Evolutionary conservation across 257 asterid species (phyloP).

Genomic region (Nicotiana otophora): DNA sequence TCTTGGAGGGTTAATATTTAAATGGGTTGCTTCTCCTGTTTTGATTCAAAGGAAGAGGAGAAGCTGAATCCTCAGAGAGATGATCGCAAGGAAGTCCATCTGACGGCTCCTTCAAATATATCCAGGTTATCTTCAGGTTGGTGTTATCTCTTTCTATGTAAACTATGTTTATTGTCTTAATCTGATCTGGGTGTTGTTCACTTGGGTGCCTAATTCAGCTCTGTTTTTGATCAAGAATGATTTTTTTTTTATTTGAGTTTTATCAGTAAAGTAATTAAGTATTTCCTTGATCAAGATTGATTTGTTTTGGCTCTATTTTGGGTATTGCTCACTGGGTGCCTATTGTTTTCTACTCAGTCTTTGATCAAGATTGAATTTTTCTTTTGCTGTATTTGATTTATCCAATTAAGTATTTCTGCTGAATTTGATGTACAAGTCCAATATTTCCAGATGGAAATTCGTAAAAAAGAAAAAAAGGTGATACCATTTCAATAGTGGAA

Average conservation of each 20-base stretch:
- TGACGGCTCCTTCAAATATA: constrained; percentile 51
- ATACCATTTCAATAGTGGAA: constrained; percentile 5
- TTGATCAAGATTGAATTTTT: neutral
- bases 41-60: constrained; percentile 81
- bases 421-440: neutral
- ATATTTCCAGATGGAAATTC: neutral
- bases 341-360: too few species aligned
- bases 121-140: constrained; percentile 86
- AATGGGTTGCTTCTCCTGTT: constrained; percentile 97
- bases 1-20: constrained; percentile 17
- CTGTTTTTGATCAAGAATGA: constrained; percentile 2
- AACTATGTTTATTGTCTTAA: constrained; percentile 14
- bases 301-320: too few species aligned
- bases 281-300: neutral
- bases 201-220: neutral
- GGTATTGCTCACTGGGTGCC: too few species aligned
- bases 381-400: constrained; percentile 2
- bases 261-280: neutral
- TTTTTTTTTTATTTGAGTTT: neutral
- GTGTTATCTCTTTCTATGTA: constrained; percentile 11
- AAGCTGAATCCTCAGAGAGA: constrained; percentile 59
- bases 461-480: neutral
- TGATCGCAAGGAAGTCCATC: constrained; percentile 58
- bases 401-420: neutral
- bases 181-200: constrained; percentile 40